A percentile compares a stretch with the other conserved stretches of the same genome.
Evolutionary conservation across 768 basidiomycete genomes (phyloP).

Genomic region (Lyophyllum shimeji): DNA sequence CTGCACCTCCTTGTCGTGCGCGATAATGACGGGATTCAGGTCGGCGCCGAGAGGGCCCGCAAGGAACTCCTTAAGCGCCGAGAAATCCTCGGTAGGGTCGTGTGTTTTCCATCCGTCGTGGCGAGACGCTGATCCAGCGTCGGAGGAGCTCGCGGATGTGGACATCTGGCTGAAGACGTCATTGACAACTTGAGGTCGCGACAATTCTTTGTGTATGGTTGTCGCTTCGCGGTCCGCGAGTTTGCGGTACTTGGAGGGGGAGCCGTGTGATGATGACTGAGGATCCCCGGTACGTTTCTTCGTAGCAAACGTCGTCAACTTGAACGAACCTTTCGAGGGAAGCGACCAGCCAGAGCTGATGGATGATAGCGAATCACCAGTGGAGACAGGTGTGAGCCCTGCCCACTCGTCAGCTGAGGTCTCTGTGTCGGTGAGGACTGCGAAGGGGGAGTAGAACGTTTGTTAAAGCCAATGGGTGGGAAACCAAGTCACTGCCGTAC

Average conservation of each 20-base stretch:
- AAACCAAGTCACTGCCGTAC: neutral
- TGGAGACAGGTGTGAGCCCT: neutral
- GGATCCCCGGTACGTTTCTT: conserved; percentile 5
- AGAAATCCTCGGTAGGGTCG: neutral
- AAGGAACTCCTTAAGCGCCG: conserved; percentile 8
- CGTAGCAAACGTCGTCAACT: neutral
- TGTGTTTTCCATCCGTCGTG: neutral
- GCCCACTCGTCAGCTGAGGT: neutral
- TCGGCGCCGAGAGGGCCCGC: conserved; percentile 21
- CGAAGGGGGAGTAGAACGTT: neutral
- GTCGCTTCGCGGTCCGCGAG: neutral
- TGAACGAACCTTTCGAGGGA: conserved; percentile 1
- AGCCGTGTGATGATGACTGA: neutral
- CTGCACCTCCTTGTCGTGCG: conserved; percentile 35
- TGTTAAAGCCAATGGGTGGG: neutral
- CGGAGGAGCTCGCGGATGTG: neutral
- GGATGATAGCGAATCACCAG: conserved; percentile 8
- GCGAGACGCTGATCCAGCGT: neutral
- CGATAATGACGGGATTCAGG: conserved; percentile 29
- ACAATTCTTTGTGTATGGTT: neutral
- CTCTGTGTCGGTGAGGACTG: conserved; percentile 19
- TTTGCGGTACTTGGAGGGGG: conserved; percentile 17
- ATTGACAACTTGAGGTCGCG: neutral
- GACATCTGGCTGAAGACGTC: conserved; percentile 1
- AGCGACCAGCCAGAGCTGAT: conserved; percentile 9